phyloP scores from a whole-genome alignment of 2,329 filamentous ascomycete genomes.

The Cucurbitaria berberidis region DNA sequence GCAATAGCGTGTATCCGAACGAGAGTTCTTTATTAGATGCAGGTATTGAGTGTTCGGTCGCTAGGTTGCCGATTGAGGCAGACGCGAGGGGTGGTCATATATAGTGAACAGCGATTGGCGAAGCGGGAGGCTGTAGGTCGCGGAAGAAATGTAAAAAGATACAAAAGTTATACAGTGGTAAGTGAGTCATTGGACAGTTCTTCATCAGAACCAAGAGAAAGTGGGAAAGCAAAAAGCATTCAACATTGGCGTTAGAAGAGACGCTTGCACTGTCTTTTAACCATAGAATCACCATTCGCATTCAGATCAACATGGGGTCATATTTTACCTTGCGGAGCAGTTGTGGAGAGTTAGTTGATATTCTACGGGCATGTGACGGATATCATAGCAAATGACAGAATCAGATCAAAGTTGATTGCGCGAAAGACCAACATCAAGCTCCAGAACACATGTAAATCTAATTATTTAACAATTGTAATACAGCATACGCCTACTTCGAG shows the following conservation, averaged over 20 bases:
- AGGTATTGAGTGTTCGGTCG: not conserved
- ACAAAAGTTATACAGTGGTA: not conserved
- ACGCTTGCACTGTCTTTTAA: not conserved
- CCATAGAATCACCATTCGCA: not conserved
- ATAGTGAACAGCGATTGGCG: not conserved
- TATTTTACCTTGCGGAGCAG: no score
- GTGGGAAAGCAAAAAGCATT: slow-evolving; percentile 36
- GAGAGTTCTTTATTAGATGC: slow-evolving; percentile 52
- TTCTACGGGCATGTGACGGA: no score
- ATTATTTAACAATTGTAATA: not conserved
- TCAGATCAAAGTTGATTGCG: not conserved
- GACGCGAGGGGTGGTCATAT: not conserved
- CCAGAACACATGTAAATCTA: not conserved
- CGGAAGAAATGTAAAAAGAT: no score
- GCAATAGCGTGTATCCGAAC: slow-evolving; percentile 52
- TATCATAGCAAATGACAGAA: no score
- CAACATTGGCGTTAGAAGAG: slow-evolving; percentile 45
- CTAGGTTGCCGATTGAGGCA: not conserved
- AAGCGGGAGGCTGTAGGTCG: not conserved
- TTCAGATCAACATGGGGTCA: not conserved
- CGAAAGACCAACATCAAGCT: not conserved
- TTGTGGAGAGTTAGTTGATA: no score
- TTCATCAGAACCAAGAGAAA: not conserved
- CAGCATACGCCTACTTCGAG: not conserved
- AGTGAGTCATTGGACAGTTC: not conserved